A percentile compares a stretch with the other conserved stretches of the same genome.
phyloP scores from a whole-genome alignment of 805 yeast species.

The Millerozyma miso region DNA sequence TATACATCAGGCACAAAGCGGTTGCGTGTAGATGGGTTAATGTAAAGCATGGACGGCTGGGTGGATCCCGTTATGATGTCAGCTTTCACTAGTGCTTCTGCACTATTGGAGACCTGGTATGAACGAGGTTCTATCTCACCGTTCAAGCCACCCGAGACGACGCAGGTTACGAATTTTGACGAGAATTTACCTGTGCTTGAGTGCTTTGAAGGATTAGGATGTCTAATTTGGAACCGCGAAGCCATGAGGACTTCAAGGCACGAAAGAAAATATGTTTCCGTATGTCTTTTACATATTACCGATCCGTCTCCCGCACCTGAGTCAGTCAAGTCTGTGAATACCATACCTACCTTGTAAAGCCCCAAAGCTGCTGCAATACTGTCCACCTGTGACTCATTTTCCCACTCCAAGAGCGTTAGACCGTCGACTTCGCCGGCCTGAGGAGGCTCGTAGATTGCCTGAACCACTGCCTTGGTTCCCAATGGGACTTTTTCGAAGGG shows the following conservation, averaged over 20 bases:
- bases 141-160: conserved; percentile 78
- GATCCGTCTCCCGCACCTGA: conserved; percentile 83
- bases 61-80: conserved; percentile 84
- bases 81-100: conserved; percentile 84
- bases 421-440: conserved; percentile 89
- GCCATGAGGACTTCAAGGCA: conserved; percentile 86
- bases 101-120: conserved; percentile 83
- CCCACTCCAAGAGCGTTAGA: conserved; percentile 54
- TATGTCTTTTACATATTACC: conserved; percentile 89
- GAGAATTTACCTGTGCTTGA: conserved; percentile 64
- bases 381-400: conserved; percentile 51
- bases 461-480: conserved; percentile 91
- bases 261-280: conserved; percentile 82
- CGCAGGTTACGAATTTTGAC: conserved; percentile 91
- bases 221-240: conserved; percentile 65
- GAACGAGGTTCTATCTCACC: conserved; percentile 89
- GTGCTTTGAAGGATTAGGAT: conserved; percentile 63
- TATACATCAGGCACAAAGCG: conserved; percentile 95
- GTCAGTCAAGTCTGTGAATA: conserved; percentile 87
- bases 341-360: conserved; percentile 68
- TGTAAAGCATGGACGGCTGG: conserved; percentile 81
- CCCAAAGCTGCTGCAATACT: conserved; percentile 57
- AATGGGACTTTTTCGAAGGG: conserved; percentile 79
- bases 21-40: conserved; percentile 64
- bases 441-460: conserved; percentile 90